These are phyloP conservation scores for Colletotrichum eleusines DNA, from an alignment of 2,329 filamentous ascomycete genomes.

Conservation along the genomic window DNA sequence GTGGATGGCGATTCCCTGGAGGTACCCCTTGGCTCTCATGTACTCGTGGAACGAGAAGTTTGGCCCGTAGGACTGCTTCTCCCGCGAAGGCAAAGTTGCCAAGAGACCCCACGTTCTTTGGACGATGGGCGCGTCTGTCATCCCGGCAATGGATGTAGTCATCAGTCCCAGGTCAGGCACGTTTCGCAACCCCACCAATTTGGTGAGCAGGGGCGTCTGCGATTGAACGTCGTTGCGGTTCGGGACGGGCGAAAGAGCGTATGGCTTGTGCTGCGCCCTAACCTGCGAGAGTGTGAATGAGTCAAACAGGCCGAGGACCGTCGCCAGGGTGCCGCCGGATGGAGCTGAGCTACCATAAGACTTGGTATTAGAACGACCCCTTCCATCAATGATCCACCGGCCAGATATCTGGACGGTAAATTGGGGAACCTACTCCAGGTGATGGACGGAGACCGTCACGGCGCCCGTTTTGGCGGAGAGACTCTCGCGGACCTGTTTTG, in stretches of 20 bases:
- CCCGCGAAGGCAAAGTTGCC: conserved; percentile 55
- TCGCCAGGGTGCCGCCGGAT: conserved; percentile 77
- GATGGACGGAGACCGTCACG: conserved; percentile 64
- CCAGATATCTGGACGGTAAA: neutral
- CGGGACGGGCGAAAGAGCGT: conserved; percentile 68
- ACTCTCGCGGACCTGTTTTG: conserved; percentile 62
- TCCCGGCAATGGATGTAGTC: conserved; percentile 63
- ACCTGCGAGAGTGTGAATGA: conserved; percentile 63
- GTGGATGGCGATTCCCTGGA: conserved; percentile 64
- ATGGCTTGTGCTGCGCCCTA: conserved; percentile 60
- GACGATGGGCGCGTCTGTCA: conserved; percentile 66
- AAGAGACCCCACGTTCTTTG: conserved; percentile 74
- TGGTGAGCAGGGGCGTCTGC: conserved; percentile 55
- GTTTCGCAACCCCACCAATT: conserved; percentile 62
- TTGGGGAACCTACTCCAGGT: conserved; percentile 51
- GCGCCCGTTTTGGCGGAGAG: conserved; percentile 64
- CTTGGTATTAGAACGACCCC: conserved; percentile 32
- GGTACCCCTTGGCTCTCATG: conserved; percentile 61
- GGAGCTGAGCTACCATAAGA: conserved; percentile 56
- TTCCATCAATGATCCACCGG: conserved; percentile 17
- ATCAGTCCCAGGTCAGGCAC: conserved; percentile 67
- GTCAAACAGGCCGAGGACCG: conserved; percentile 71
- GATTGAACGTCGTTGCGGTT: conserved; percentile 51
- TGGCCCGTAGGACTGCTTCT: conserved; percentile 67
- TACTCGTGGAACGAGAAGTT: conserved; percentile 71